Conservation (phyloP, 306 rosid genomes). For the Prunus campanulata region DNA sequence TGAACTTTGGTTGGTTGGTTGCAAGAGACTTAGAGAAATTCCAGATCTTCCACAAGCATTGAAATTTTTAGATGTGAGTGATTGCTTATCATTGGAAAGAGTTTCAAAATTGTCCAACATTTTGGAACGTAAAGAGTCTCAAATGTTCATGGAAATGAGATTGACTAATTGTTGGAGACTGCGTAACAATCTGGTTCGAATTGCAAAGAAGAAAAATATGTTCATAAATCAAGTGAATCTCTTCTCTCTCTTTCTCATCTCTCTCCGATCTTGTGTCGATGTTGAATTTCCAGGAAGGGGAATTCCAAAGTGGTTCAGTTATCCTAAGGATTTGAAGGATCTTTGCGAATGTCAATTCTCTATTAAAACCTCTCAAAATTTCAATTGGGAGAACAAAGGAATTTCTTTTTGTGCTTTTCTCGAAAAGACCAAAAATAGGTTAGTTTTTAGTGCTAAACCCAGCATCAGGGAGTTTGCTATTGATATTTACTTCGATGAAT, state of each 20-base stretch:
- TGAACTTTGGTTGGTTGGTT: rapidly evolving
- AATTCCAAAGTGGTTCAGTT: not conserved
- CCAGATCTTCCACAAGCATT: not conserved
- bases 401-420: not conserved
- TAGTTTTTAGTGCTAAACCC: not conserved
- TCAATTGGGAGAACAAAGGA: not conserved
- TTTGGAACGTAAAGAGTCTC: not conserved
- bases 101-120: not conserved
- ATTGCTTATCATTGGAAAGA: not conserved
- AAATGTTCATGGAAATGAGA: rapidly evolving
- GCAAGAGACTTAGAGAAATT: not conserved
- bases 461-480: not conserved
- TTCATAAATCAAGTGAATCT: not conserved
- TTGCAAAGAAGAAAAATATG: not conserved
- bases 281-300: not conserved
- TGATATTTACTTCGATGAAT: not conserved
- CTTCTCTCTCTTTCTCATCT: not conserved
- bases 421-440: not conserved
- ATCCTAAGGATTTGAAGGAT: not conserved
- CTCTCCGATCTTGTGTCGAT: rapidly evolving
- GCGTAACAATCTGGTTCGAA: not conserved
- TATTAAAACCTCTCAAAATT: not conserved
- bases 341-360: not conserved
- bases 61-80: rapidly evolving
- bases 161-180: not conserved